phyloP scores from a whole-genome alignment of 306 rosid species.

The Astragalus membranaceus region DNA sequence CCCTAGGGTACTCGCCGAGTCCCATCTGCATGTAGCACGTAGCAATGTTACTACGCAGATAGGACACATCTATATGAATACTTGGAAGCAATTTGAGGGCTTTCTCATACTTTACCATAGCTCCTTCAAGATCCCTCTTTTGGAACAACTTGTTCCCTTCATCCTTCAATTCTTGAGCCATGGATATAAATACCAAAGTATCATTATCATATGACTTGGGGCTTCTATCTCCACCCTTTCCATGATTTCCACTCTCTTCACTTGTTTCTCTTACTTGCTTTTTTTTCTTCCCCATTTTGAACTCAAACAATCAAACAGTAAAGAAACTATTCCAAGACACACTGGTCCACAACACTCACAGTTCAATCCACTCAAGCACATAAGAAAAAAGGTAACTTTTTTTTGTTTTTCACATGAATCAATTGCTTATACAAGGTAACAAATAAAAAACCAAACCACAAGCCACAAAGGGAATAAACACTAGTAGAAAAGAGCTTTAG shows the following conservation, averaged over 20 bases:
- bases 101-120: constrained; percentile 72
- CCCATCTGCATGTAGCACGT: constrained; percentile 98
- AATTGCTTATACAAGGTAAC: constrained; percentile 18
- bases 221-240: constrained; percentile 33
- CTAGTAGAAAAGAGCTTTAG: constrained; percentile 3
- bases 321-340: constrained; percentile 9
- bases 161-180: constrained; percentile 68
- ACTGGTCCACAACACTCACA: constrained; percentile 20
- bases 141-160: constrained; percentile 91
- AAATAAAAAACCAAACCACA: constrained; percentile 7
- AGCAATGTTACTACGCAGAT: constrained; percentile 84
- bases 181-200: constrained; percentile 44
- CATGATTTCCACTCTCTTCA: constrained; percentile 25
- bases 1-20: constrained; percentile 71
- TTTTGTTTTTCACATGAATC: neutral
- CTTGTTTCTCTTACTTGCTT: constrained; percentile 42
- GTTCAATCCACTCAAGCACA: constrained; percentile 25
- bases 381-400: neutral
- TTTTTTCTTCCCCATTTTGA: constrained; percentile 71
- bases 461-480: neutral
- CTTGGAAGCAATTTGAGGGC: constrained; percentile 74
- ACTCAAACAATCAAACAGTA: constrained; percentile 31
- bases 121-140: constrained; percentile 70
- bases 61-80: constrained; percentile 70
- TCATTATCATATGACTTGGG: constrained; percentile 50